Conservation (phyloP, 1,284 basidiomycete genomes). For the Cryptococcus wingfieldii region DNA sequence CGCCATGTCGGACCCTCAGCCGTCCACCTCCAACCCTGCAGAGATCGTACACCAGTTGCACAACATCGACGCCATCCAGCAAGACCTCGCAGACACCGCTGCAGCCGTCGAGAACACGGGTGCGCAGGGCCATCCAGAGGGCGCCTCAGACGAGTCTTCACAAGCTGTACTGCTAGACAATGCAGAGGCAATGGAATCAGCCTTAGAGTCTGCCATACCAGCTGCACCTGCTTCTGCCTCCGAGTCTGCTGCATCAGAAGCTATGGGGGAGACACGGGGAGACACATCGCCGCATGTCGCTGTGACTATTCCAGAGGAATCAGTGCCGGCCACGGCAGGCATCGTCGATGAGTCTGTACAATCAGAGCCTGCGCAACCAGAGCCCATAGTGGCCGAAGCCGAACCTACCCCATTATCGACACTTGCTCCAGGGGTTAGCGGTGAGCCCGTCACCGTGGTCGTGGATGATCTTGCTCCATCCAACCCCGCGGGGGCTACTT, state of each 20-base stretch:
- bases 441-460: not conserved
- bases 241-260: not conserved
- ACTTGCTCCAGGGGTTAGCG: not conserved
- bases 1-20: conserved; percentile 38
- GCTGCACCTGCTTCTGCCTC: not conserved
- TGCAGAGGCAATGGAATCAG: conserved; percentile 22
- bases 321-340: not conserved
- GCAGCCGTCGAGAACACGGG: conserved; percentile 14
- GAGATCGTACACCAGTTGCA: conserved; percentile 30
- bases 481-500: not conserved
- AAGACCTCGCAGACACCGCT: conserved; percentile 34
- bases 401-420: not conserved
- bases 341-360: not conserved
- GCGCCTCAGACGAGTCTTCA: conserved; percentile 2
- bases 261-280: not conserved
- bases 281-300: too few species aligned
- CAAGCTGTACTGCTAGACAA: conserved; percentile 10
- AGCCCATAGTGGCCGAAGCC: conserved; percentile 16
- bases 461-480: not conserved
- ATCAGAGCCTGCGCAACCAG: conserved; percentile 3
- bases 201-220: conserved; percentile 18
- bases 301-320: not conserved
- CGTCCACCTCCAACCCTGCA: conserved; percentile 4
- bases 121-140: not conserved
- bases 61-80: conserved; percentile 28